phyloP scores from a whole-genome alignment of 768 basidiomycete genomes.

The Brasilioporus rufonigricans region DNA sequence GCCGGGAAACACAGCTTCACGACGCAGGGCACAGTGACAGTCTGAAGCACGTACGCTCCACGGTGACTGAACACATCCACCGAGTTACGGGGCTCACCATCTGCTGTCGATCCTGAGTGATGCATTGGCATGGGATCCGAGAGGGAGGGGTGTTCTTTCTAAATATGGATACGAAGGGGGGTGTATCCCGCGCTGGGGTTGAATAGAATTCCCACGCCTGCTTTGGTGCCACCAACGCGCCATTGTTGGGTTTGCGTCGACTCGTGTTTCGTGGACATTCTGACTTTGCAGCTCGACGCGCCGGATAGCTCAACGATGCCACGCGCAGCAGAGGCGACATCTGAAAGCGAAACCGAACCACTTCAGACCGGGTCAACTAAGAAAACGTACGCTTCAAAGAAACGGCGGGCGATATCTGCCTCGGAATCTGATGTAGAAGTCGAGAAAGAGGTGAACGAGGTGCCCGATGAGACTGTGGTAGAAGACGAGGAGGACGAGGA shows the following conservation, averaged over 20 bases:
- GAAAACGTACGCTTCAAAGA: conserved; percentile 31
- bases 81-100: background rate
- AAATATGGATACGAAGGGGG: background rate
- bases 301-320: conserved; percentile 20
- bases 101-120: background rate
- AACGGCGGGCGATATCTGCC: conserved; percentile 22
- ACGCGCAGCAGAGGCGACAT: conserved; percentile 17
- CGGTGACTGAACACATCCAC: background rate
- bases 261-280: conserved; percentile 1
- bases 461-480: conserved; percentile 24
- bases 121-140: background rate
- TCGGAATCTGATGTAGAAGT: conserved; percentile 19
- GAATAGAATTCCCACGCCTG: conserved; percentile 17
- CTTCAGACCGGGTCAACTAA: conserved; percentile 21
- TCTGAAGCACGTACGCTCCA: background rate
- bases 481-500: conserved; percentile 40
- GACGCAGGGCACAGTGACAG: background rate
- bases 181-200: conserved; percentile 10
- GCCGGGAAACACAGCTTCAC: background rate
- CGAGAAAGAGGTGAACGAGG: conserved; percentile 29
- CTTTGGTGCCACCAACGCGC: conserved; percentile 24
- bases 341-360: conserved; percentile 27
- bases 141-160: conserved; percentile 15
- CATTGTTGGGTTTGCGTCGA: conserved; percentile 6
- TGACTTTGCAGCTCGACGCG: conserved; percentile 17